Evolutionary conservation across 768 basidiomycete genomes (phyloP).

Genomic region (Ramaria sp.): DNA sequence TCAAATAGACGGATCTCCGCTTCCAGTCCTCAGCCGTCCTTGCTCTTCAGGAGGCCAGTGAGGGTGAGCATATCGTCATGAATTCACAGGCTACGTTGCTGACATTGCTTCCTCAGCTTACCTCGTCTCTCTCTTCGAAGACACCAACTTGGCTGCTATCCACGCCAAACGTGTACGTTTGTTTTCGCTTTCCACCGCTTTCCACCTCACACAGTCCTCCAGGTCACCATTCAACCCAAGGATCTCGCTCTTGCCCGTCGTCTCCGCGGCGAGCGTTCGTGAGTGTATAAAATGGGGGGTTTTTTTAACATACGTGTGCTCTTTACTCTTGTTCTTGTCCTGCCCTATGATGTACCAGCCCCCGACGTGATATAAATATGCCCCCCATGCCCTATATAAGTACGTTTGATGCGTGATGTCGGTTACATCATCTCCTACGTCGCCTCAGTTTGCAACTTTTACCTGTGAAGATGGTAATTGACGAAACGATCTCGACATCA

Average conservation of each 20-base stretch:
- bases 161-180: slow-evolving; percentile 47
- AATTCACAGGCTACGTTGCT: not conserved
- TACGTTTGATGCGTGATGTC: not conserved
- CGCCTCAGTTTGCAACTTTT: not conserved
- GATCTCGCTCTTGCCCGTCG: slow-evolving; percentile 64
- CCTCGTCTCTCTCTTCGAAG: slow-evolving; percentile 64
- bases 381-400: not conserved
- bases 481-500: too few species aligned
- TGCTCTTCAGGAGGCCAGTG: slow-evolving; percentile 57
- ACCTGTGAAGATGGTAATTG: too few species aligned
- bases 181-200: slow-evolving; percentile 36
- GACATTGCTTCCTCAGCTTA: slow-evolving; percentile 37
- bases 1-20: slow-evolving; percentile 52
- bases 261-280: slow-evolving; percentile 61
- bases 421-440: not conserved
- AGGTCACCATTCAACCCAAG: slow-evolving; percentile 58
- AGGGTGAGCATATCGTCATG: slow-evolving; percentile 14
- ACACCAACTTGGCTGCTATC: slow-evolving; percentile 54
- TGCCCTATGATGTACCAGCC: not conserved
- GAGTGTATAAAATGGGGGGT: slow-evolving; percentile 8
- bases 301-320: not conserved
- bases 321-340: not conserved
- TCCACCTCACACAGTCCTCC: slow-evolving; percentile 7
- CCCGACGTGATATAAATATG: not conserved
- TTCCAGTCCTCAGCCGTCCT: slow-evolving; percentile 66